These are phyloP conservation scores for Solanum bulbocastanum DNA, from an alignment of 257 asterid genomes.

Conservation along the genomic window DNA sequence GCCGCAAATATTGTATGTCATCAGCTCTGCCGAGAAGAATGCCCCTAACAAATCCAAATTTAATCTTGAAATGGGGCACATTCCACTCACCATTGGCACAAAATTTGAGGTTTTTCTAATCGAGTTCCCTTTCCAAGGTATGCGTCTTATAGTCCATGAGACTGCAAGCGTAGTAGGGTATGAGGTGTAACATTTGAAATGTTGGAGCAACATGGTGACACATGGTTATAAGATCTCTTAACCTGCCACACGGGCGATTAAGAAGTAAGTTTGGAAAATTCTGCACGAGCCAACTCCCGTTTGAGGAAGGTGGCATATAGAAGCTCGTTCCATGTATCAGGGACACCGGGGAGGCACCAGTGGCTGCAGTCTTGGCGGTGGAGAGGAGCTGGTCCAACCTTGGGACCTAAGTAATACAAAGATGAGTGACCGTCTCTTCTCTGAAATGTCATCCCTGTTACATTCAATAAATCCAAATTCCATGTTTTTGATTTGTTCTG, in stretches of 20 bases:
- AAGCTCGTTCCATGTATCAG: slow-evolving; percentile 10
- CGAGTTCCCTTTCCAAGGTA: not conserved
- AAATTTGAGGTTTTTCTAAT: not conserved
- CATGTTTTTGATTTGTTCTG: not conserved
- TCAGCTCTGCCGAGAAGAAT: not conserved
- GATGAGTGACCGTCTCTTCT: slow-evolving; percentile 4
- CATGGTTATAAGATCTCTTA: not conserved
- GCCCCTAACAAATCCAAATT: not conserved
- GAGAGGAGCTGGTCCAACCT: not conserved
- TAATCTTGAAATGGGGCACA: not conserved
- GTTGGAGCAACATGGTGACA: not conserved
- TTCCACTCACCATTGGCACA: not conserved
- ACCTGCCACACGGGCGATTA: not conserved
- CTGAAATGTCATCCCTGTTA: not conserved
- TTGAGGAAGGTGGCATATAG: not conserved
- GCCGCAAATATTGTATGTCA: not conserved
- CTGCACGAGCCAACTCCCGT: not conserved
- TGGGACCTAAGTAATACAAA: slow-evolving; percentile 2
- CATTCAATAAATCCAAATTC: not conserved
- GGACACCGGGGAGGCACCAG: slow-evolving; percentile 12
- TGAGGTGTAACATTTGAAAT: not conserved
- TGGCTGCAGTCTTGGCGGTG: slow-evolving; percentile 13
- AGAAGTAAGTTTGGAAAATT: not conserved
- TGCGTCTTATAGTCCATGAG: not conserved
- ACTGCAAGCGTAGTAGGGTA: not conserved